Conservation (phyloP, 1,284 basidiomycete species). For the Porodaedalea pini region DNA sequence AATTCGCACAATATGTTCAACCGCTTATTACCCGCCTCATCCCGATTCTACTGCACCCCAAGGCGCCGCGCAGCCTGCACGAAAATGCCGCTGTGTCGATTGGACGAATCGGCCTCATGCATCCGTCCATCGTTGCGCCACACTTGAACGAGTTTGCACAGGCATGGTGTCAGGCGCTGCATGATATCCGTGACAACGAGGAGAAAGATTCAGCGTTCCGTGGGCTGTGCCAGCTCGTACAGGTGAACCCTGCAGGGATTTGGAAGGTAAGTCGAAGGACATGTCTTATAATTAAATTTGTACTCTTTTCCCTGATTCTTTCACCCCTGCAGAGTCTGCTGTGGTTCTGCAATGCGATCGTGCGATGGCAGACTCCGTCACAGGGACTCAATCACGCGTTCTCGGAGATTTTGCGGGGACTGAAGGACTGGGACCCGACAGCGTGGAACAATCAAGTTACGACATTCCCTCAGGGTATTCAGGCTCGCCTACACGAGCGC, state of each 20-base stretch:
- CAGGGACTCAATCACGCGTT: slow-evolving; percentile 89
- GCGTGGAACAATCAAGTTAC: slow-evolving; percentile 77
- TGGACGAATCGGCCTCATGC: slow-evolving; percentile 91
- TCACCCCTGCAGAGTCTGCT: slow-evolving; percentile 72
- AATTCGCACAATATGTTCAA: slow-evolving; percentile 87
- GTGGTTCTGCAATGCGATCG: slow-evolving; percentile 97
- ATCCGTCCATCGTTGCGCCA: slow-evolving; percentile 85
- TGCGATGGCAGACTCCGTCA: slow-evolving; percentile 88
- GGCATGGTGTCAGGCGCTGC: slow-evolving; percentile 95
- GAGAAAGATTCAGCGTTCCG: slow-evolving; percentile 99
- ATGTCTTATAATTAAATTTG: neutral
- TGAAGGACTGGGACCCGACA: slow-evolving; percentile 79
- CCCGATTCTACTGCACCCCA: slow-evolving; percentile 88
- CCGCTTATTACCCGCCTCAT: slow-evolving; percentile 86
- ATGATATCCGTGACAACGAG: slow-evolving; percentile 99
- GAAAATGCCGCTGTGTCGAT: slow-evolving; percentile 99
- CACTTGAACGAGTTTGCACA: slow-evolving; percentile 89
- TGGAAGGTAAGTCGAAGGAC: slow-evolving; percentile 58
- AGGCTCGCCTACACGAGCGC: slow-evolving; percentile 69
- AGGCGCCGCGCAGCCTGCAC: slow-evolving; percentile 89
- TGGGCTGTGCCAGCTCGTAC: slow-evolving; percentile 94
- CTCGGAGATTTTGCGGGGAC: slow-evolving; percentile 75
- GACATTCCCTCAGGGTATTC: slow-evolving; percentile 74
- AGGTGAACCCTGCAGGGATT: slow-evolving; percentile 89
- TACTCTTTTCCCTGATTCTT: neutral